These are phyloP conservation scores for Pythium chondricola DNA, from an alignment of 352 stramenopile species.

Conservation along the genomic window DNA sequence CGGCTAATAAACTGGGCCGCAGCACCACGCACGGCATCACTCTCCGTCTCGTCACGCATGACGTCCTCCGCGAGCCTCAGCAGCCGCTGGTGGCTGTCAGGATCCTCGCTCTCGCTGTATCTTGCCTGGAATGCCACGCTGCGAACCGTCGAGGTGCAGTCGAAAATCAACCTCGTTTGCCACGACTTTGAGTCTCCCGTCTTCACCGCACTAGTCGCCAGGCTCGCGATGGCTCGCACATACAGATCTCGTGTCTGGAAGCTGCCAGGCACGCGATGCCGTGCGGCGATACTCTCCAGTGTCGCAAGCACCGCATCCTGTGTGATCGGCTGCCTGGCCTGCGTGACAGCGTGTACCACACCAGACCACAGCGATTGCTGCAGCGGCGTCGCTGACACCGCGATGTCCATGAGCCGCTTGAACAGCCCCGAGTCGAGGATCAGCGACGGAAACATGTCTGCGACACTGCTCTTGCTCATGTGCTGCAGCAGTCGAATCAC, in stretches of 20 bases:
- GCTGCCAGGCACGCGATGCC: slow-evolving; percentile 46
- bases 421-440: slow-evolving; percentile 51
- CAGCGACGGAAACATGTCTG: slow-evolving; percentile 53
- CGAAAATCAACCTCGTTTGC: slow-evolving; percentile 50
- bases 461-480: slow-evolving; percentile 33
- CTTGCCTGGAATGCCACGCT: slow-evolving; percentile 30
- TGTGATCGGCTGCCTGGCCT: too few relatives aligned
- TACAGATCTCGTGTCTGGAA: slow-evolving; percentile 43
- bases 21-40: slow-evolving; percentile 44
- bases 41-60: slow-evolving; percentile 38
- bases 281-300: slow-evolving; percentile 37
- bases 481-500: slow-evolving; percentile 41
- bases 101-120: background rate
- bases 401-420: slow-evolving; percentile 2
- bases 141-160: slow-evolving; percentile 41
- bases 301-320: slow-evolving; percentile 30
- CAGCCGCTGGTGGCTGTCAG: background rate
- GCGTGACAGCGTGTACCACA: background rate
- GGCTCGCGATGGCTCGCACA: slow-evolving; percentile 27
- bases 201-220: slow-evolving; percentile 23
- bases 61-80: slow-evolving; percentile 47
- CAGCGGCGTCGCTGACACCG: background rate
- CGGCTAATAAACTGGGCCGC: slow-evolving; percentile 5
- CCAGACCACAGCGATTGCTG: slow-evolving; percentile 8
- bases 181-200: slow-evolving; percentile 19